Evolutionary conservation across 176 grass and related monocot genomes (phyloP).

Genomic region (Chloris gayana): DNA sequence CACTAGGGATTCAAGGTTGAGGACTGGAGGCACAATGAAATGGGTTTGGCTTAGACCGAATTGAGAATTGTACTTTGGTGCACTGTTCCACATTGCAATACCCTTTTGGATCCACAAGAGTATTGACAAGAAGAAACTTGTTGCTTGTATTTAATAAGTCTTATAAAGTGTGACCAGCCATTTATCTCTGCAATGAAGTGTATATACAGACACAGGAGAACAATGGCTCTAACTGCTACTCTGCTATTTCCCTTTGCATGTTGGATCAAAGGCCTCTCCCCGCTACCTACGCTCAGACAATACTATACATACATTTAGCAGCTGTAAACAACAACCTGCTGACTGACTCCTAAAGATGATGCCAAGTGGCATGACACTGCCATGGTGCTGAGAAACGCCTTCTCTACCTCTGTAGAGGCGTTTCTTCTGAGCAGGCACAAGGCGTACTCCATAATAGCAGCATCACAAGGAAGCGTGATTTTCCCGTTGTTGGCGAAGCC

Average conservation of each 20-base stretch:
- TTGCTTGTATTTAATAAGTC: too few relatives aligned
- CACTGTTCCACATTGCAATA: background rate
- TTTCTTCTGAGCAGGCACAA: conserved; percentile 50
- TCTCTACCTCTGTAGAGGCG: conserved; percentile 49
- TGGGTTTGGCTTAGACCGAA: background rate
- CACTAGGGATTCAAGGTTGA: background rate
- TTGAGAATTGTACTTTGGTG: background rate
- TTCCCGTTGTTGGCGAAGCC: conserved; percentile 31
- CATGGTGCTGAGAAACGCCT: conserved; percentile 43
- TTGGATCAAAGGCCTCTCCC: conserved; percentile 4
- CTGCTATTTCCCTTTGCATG: background rate
- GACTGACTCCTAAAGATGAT: background rate
- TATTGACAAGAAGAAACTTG: background rate
- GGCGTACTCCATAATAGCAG: conserved; percentile 48
- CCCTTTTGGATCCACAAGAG: background rate
- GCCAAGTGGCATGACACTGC: background rate
- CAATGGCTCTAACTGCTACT: background rate
- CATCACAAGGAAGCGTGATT: conserved; percentile 59
- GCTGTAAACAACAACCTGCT: background rate
- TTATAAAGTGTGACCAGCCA: background rate
- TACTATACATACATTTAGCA: background rate
- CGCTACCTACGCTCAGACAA: too few relatives aligned
- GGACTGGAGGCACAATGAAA: background rate
- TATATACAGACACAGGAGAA: background rate
- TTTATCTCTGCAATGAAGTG: background rate